Conservation (phyloP, 1,139 yeast species). For the Debaryomycetaceae sp. region DNA sequence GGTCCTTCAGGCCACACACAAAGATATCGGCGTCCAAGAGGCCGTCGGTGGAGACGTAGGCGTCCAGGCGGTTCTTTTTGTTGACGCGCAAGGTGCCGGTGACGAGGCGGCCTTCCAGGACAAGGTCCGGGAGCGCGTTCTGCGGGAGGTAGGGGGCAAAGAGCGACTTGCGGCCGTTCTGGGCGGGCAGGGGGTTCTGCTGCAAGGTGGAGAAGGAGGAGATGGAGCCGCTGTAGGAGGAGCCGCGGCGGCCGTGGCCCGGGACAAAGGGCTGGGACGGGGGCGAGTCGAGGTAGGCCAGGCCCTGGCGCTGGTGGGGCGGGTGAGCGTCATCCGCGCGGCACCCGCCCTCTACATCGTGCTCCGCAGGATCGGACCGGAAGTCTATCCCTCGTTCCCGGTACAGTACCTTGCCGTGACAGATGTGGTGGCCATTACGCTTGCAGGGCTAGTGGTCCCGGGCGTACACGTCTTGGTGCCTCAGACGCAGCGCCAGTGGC, state of each 20-base stretch:
- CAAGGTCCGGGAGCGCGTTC: constrained; percentile 78
- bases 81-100: constrained; percentile 90
- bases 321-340: constrained; percentile 11
- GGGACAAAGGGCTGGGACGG: constrained; percentile 51
- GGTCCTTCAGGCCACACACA: constrained; percentile 97
- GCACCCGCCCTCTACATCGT: constrained; percentile 35
- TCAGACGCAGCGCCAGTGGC: constrained; percentile 51
- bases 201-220: constrained; percentile 42
- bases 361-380: constrained; percentile 53
- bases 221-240: constrained; percentile 54
- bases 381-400: constrained; percentile 70
- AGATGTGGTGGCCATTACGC: constrained; percentile 45
- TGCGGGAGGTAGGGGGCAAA: constrained; percentile 97
- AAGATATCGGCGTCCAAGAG: constrained; percentile 91
- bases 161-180: constrained; percentile 62
- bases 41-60: constrained; percentile 94
- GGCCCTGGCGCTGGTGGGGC: constrained; percentile 9
- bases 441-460: constrained; percentile 47
- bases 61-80: constrained; percentile 92
- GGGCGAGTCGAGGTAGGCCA: constrained; percentile 35
- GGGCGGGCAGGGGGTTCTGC: constrained; percentile 14
- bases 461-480: constrained; percentile 54
- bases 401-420: constrained; percentile 67
- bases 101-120: constrained; percentile 83
- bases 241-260: constrained; percentile 64